Evolutionary conservation across 371 early-diverging fungal genomes (phyloP), one percentile per base, ranked within the genome.

Genomic region (Apophysomyces elegans): DNA sequence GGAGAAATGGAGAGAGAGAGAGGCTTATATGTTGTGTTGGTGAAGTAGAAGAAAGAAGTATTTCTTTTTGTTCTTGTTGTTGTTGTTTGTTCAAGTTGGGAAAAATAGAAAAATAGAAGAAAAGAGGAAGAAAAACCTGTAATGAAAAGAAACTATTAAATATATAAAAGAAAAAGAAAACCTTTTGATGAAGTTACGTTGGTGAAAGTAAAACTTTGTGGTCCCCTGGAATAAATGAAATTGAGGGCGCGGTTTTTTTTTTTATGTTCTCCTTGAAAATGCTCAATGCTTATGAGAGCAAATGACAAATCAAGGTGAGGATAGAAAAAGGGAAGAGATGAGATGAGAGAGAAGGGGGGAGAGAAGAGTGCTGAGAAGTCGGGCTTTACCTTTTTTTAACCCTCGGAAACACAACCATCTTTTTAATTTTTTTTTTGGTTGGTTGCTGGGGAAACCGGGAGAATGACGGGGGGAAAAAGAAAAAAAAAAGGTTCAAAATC

Each of bases 221-320:
- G n/a, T 21, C 54, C 21, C 54, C 54, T 50, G 54, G 54, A 50
- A 50, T 50, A 50, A 45, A 50, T 50, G 54, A 50, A 50, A 50
- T 50, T 21, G 54, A 50, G 54, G 54, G 54, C 54, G 35, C 21
- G 9, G 21, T 50, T 50, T 50, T 21, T 50, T 50, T 50, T 18
- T 21, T 50, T 50, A 21, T 21, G 11, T 7, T 45, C 54, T 50
- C 54, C 54, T 50, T 50, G 54, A 50, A 50, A 50, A 21, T 50
- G 54, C 21, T 50, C 21, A 26, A 26, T 50, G 54, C 54, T 50
- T 50, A 50, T 45, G 54, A 50, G 54, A 50, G 54, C 54, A 50
- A 50, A 50, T 50, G 54, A 50, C 54, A 50, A 50, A 50, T 50
- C 54, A 50, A 47, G 16, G 54, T 50, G 18, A 50, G 54, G 54